A percentile compares a stretch with the other conserved stretches of the same genome.
These are phyloP conservation scores for Fusarium cyanostomum DNA, from an alignment of 2,329 filamentous ascomycete species.

Conservation along the genomic window DNA sequence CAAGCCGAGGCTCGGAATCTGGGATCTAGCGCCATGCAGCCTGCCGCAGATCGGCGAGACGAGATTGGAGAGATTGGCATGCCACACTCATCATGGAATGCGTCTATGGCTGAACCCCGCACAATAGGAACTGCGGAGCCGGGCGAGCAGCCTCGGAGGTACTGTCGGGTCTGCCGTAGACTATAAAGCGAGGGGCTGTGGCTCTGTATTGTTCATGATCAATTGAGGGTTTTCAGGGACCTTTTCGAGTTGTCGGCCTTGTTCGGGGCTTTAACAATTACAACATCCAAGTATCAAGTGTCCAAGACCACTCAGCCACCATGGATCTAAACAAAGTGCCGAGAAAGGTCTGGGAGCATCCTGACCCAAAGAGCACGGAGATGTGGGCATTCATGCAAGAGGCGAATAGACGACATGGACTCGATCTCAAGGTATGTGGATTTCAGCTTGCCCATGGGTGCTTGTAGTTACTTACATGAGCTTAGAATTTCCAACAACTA, in stretches of 20 bases:
- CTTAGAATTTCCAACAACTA: constrained; percentile 73
- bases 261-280: not conserved
- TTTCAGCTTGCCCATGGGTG: accelerated
- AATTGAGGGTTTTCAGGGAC: not conserved
- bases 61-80: not conserved
- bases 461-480: not conserved
- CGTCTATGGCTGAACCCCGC: constrained; percentile 33
- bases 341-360: constrained; percentile 75
- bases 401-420: constrained; percentile 65
- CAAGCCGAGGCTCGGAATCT: constrained; percentile 23
- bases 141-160: constrained; percentile 33
- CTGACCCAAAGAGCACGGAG: constrained; percentile 66
- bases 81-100: constrained; percentile 9
- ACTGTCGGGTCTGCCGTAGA: not conserved
- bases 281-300: no score
- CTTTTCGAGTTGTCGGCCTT: not conserved
- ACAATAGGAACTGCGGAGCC: constrained; percentile 16
- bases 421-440: constrained; percentile 64
- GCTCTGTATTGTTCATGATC: not conserved
- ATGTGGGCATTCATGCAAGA: constrained; percentile 75
- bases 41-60: constrained; percentile 21
- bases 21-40: constrained; percentile 1
- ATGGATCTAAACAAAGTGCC: constrained; percentile 54
- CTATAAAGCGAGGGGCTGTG: constrained; percentile 5
- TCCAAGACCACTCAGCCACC: not conserved